Evolutionary conservation across 169 alveolate species (phyloP).

Genomic region (Cryptosporidium felis): DNA sequence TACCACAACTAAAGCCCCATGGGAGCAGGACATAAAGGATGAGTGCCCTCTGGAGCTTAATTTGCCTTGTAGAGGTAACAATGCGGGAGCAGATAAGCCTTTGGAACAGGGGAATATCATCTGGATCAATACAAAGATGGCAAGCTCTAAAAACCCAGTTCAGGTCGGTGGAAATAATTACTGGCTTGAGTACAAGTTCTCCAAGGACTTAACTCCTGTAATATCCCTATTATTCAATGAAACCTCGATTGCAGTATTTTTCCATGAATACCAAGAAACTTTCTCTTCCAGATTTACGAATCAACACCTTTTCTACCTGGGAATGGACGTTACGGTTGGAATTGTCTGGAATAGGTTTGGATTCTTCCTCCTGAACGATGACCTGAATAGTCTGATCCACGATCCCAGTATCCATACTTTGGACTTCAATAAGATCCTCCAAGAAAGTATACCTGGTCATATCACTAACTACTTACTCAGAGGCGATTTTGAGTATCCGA

Average conservation of each 20-base stretch:
- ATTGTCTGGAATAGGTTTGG: not conserved
- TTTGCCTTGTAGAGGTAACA: constrained; percentile 20
- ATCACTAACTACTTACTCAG: not conserved
- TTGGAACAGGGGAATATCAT: not conserved
- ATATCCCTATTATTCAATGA: constrained; percentile 33
- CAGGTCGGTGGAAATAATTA: not conserved
- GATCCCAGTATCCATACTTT: not conserved
- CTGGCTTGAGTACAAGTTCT: constrained; percentile 27
- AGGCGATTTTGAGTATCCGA: not conserved
- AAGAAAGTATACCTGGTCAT: constrained; percentile 18
- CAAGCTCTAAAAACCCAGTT: not conserved
- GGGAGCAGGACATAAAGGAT: constrained; percentile 33
- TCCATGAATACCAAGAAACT: not conserved
- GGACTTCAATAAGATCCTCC: constrained; percentile 7
- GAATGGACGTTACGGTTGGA: not conserved
- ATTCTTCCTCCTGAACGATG: not conserved
- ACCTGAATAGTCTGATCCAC: not conserved
- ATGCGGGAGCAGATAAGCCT: not conserved
- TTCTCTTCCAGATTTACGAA: not conserved
- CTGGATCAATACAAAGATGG: constrained; percentile 1
- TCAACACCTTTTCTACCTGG: constrained; percentile 5
- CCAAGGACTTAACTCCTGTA: not conserved
- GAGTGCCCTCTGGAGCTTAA: constrained; percentile 22
- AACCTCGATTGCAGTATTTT: constrained; percentile 2
- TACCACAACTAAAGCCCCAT: constrained; percentile 30